These are phyloP conservation scores for Diplosphaera chodatii DNA, from an alignment of 139 green algal genomes.

Conservation along the genomic window DNA sequence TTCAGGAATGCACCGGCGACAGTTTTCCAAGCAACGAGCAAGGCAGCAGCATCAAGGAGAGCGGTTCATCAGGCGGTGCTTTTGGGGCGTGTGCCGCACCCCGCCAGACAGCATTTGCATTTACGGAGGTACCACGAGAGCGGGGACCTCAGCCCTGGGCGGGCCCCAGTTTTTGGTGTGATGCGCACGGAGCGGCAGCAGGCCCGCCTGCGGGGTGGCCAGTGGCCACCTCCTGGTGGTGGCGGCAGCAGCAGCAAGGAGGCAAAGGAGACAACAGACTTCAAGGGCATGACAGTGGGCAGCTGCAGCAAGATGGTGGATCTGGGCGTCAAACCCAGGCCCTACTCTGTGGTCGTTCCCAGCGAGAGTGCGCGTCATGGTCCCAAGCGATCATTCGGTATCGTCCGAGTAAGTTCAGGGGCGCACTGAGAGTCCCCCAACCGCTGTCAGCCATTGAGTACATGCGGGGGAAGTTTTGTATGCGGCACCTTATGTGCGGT, in stretches of 20 bases:
- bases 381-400: neutral
- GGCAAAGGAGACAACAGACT: neutral
- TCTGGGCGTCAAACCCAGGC: no score
- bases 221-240: no score
- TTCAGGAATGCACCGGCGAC: neutral
- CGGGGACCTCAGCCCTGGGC: no score
- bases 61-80: neutral
- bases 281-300: neutral
- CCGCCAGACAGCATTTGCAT: neutral
- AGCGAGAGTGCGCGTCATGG: neutral
- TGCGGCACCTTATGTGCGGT: no score
- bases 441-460: no score
- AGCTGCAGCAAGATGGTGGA: no score
- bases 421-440: no score
- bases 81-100: no score
- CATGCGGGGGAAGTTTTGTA: neutral
- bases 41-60: neutral
- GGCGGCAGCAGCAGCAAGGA: neutral
- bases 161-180: neutral
- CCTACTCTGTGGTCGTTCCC: neutral
- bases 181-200: neutral
- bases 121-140: neutral
- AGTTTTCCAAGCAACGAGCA: neutral
- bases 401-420: neutral
- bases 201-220: no score